These are phyloP conservation scores for Zarea fungicola DNA, from an alignment of 2,329 filamentous ascomycete species.

Conservation along the genomic window DNA sequence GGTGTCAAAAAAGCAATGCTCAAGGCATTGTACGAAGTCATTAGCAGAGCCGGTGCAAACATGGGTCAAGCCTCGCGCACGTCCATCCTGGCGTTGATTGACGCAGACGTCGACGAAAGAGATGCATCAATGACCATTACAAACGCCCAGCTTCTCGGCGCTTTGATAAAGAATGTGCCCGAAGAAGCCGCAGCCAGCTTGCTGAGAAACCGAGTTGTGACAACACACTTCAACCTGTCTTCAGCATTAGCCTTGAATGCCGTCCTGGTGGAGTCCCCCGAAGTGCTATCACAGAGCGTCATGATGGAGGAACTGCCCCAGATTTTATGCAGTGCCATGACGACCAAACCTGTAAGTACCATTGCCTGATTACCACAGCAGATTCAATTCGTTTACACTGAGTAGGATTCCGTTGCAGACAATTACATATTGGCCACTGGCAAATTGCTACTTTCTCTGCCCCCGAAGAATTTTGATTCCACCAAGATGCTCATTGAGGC, in stretches of 20 bases:
- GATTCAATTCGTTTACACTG: no score
- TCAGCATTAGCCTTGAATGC: slow-evolving; percentile 87
- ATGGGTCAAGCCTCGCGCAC: slow-evolving; percentile 89
- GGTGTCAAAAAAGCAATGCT: slow-evolving; percentile 95
- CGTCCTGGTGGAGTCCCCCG: slow-evolving; percentile 74
- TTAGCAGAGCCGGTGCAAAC: slow-evolving; percentile 87
- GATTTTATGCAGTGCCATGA: slow-evolving; percentile 75
- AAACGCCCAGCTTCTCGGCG: slow-evolving; percentile 83
- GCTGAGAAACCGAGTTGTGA: slow-evolving; percentile 71
- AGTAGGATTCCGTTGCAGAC: slow-evolving; percentile 76
- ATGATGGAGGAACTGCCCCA: slow-evolving; percentile 70
- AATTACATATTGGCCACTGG: slow-evolving; percentile 86
- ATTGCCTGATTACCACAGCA: no score
- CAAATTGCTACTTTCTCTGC: slow-evolving; percentile 74
- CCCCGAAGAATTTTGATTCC: slow-evolving; percentile 65
- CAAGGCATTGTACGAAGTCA: slow-evolving; percentile 91
- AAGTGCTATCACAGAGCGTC: slow-evolving; percentile 58
- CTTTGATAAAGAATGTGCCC: slow-evolving; percentile 81
- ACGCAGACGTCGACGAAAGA: slow-evolving; percentile 70
- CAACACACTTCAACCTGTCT: slow-evolving; percentile 66
- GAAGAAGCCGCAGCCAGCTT: slow-evolving; percentile 57
- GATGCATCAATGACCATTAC: slow-evolving; percentile 80
- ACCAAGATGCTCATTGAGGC: slow-evolving; percentile 76
- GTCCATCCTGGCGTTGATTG: slow-evolving; percentile 84
- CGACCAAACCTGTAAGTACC: slow-evolving; percentile 68